Percentiles rank a stretch among this genome's conserved stretches.
These are phyloP conservation scores for Candolleomyces eurysporus DNA, from an alignment of 768 basidiomycete species.

Conservation along the genomic window DNA sequence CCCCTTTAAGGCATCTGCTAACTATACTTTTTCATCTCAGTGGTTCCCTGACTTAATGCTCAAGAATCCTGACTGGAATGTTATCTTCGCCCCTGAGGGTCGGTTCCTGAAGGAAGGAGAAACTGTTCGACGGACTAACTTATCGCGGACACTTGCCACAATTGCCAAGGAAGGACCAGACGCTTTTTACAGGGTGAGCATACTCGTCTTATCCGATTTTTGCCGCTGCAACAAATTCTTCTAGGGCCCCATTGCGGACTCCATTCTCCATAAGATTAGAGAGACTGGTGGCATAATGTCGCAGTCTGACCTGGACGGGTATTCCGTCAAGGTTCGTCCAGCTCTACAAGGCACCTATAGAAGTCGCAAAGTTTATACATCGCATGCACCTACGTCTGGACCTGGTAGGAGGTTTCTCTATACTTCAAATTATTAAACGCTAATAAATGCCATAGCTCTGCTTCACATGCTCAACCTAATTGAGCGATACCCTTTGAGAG, in stretches of 20 bases:
- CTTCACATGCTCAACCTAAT: conserved; percentile 90
- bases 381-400: conserved; percentile 83
- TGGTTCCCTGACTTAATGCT: conserved; percentile 54
- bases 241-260: conserved; percentile 79
- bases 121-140: conserved; percentile 65
- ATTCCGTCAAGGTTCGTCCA: conserved; percentile 62
- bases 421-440: neutral
- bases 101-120: conserved; percentile 73
- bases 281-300: conserved; percentile 79
- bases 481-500: conserved; percentile 64
- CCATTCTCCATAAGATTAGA: conserved; percentile 68
- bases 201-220: conserved; percentile 4
- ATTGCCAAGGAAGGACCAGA: conserved; percentile 77
- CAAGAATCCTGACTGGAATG: conserved; percentile 67
- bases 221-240: conserved; percentile 1
- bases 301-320: conserved; percentile 68
- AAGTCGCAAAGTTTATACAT: conserved; percentile 78
- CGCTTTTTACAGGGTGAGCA: conserved; percentile 74
- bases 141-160: conserved; percentile 69
- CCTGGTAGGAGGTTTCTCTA: conserved; percentile 42
- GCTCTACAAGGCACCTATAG: conserved; percentile 80
- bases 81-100: conserved; percentile 82
- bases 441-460: conserved; percentile 46
- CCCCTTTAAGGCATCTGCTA: neutral
- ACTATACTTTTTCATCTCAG: conserved; percentile 20